Percentiles rank a stretch among this genome's conserved stretches.
These are phyloP conservation scores for Magnusiomyces sp. DNA, from an alignment of 1,139 yeast genomes.

Conservation along the genomic window DNA sequence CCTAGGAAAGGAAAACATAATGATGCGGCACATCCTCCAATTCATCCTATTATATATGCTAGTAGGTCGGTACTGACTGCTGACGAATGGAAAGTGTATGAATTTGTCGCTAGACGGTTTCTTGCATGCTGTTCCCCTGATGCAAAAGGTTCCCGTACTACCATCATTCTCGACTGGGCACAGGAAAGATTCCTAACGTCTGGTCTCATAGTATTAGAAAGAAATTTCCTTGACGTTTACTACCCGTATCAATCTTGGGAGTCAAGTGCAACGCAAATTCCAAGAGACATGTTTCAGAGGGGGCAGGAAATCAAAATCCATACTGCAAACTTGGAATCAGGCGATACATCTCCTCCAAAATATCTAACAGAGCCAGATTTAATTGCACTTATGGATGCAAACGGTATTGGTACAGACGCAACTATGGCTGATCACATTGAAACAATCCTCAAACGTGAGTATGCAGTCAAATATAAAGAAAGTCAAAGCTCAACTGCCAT, in stretches of 20 bases:
- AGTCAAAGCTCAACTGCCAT: conserved; percentile 11
- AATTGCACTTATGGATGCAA: conserved; percentile 89
- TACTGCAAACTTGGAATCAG: conserved; percentile 55
- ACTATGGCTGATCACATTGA: conserved; percentile 97
- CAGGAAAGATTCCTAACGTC: conserved; percentile 59
- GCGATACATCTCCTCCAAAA: conserved; percentile 71
- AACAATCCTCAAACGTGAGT: conserved; percentile 60
- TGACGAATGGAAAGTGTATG: conserved; percentile 68
- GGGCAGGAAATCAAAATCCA: conserved; percentile 50
- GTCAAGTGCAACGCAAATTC: conserved; percentile 47
- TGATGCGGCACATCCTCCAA: conserved; percentile 98
- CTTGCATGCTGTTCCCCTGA: conserved; percentile 89
- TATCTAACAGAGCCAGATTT: conserved; percentile 88
- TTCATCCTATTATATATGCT: conserved; percentile 57
- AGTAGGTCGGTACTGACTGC: conserved; percentile 34
- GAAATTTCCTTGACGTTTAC: conserved; percentile 74
- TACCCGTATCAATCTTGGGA: conserved; percentile 69
- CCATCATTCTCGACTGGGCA: conserved; percentile 66
- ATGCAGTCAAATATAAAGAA: conserved; percentile 41
- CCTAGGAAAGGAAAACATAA: conserved; percentile 81
- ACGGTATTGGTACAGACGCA: conserved; percentile 98
- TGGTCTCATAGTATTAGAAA: conserved; percentile 64
- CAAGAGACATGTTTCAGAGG: conserved; percentile 42
- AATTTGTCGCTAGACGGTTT: conserved; percentile 77
- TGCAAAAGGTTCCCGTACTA: conserved; percentile 68